Percentiles rank a stretch among this genome's conserved stretches.
These are phyloP conservation scores for Hygrophoropsis aurantiaca DNA, from an alignment of 768 basidiomycete species.

Conservation along the genomic window DNA sequence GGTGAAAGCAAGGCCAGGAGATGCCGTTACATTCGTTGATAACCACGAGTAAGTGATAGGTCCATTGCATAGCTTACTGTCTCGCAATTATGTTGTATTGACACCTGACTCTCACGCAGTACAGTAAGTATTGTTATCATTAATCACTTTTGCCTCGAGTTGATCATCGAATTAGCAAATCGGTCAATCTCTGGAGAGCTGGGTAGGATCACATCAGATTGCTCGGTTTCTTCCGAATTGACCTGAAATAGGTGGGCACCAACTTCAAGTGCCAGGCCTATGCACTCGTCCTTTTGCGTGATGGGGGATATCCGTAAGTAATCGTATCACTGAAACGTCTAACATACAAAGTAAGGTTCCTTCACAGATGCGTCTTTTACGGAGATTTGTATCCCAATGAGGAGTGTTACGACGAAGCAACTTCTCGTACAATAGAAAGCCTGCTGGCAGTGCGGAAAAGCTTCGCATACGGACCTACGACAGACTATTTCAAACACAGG, in stretches of 20 bases:
- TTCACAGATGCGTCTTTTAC: constrained; percentile 78
- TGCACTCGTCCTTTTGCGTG: constrained; percentile 72
- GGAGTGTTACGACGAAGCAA: constrained; percentile 60
- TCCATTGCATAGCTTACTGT: not conserved
- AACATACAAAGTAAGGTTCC: not conserved
- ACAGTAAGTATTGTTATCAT: constrained; percentile 47
- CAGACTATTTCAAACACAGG: constrained; percentile 56
- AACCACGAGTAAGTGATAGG: constrained; percentile 73
- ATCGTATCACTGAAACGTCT: not conserved
- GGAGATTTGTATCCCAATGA: constrained; percentile 76
- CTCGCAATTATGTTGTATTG: constrained; percentile 4
- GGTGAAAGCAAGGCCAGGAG: constrained; percentile 63
- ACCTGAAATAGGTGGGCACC: constrained; percentile 50
- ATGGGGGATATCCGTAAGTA: constrained; percentile 71
- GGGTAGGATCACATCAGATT: constrained; percentile 49
- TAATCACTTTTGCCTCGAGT: not conserved
- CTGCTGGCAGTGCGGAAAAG: constrained; percentile 62
- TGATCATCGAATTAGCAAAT: constrained; percentile 42
- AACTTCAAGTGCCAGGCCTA: constrained; percentile 84
- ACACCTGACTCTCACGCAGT: constrained; percentile 31
- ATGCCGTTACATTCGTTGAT: constrained; percentile 89
- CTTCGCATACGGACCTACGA: constrained; percentile 64
- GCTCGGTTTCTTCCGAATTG: not conserved
- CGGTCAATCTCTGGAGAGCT: constrained; percentile 80
- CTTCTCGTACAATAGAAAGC: constrained; percentile 48